These are phyloP conservation scores for Cutaneotrichosporon cavernicola DNA, from an alignment of 1,284 basidiomycete genomes.

Conservation along the genomic window DNA sequence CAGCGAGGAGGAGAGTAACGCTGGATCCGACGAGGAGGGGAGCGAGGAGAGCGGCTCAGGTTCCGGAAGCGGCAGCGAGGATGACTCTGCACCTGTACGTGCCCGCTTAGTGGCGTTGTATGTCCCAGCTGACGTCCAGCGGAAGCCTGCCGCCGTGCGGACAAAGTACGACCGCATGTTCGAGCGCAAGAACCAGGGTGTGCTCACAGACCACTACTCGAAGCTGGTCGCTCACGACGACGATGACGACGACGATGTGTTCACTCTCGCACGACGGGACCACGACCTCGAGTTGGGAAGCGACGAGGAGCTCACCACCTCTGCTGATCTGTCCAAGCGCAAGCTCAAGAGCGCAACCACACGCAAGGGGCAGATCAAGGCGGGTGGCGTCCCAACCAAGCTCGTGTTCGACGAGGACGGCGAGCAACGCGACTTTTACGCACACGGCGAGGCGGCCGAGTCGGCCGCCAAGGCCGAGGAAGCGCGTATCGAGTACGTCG, in stretches of 20 bases:
- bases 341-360: conserved; percentile 70
- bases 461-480: conserved; percentile 65
- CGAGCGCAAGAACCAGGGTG: conserved; percentile 89
- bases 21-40: conserved; percentile 4
- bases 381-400: conserved; percentile 61
- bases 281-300: conserved; percentile 63
- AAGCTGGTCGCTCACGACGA: conserved; percentile 74
- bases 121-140: neutral
- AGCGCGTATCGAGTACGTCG: conserved; percentile 68
- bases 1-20: conserved; percentile 10
- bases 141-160: conserved; percentile 58
- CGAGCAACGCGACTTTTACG: conserved; percentile 72
- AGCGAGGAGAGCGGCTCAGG: neutral
- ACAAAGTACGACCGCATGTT: conserved; percentile 99
- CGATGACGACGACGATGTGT: conserved; percentile 67
- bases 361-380: conserved; percentile 71
- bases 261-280: conserved; percentile 86
- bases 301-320: conserved; percentile 47
- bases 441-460: conserved; percentile 67
- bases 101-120: neutral
- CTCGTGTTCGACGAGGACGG: conserved; percentile 86
- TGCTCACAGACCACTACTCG: conserved; percentile 86
- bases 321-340: conserved; percentile 59
- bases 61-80: neutral
- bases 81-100: conserved; percentile 10